Base-by-base conservation (phyloP, 140 eudicot species). In the Flaveria floridana region DNA sequence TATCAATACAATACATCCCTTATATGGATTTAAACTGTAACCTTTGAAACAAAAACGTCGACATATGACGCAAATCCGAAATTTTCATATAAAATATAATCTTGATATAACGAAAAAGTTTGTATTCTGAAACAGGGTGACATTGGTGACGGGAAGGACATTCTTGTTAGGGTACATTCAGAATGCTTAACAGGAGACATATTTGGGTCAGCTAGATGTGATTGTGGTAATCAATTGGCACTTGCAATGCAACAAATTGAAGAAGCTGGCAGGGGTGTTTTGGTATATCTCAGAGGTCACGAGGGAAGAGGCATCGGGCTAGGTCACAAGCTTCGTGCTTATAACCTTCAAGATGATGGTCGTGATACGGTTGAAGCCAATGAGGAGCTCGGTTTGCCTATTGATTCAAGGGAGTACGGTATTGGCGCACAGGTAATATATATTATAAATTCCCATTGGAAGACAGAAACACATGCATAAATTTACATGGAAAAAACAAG, bases 321-420 rank as follows among this genome's bases (percentile, higher is more conserved):
- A 75, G 99, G 99, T 67, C 99, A 94, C 80, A 94, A 94, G 78
- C 99, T 94, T 71, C 96, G 96, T 56, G 99, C 99, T 34, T 94
- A 94, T 80, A 94, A 94, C 68, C 74, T 94, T 66, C 99, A 94
- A 79, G 99, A 94, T 82, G 95, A 78, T 80, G 99, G 99, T n/a
- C 95, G 97, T 70, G 99, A 94, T 78, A 94, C 99, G 1, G 97
- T 94, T 3, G 99, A 94, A 84, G 99, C 99, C 56, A 94, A 94
- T 23, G 99, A 94, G 80, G 99, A 94, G 79, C 83, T 94, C 3
- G 99, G 99, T n/a, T 83, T 94, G 76, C 99, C 99, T 6, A 84
- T 94, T 59, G 99, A 94, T 81, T 94, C 99, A 37, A 81, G 99
- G 59, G 99, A 94, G 67, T 94, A 94, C 11, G 99, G 99, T 13